Base-by-base conservation (phyloP, 495 filamentous ascomycete genomes). In the Aspergillus biplanus region DNA sequence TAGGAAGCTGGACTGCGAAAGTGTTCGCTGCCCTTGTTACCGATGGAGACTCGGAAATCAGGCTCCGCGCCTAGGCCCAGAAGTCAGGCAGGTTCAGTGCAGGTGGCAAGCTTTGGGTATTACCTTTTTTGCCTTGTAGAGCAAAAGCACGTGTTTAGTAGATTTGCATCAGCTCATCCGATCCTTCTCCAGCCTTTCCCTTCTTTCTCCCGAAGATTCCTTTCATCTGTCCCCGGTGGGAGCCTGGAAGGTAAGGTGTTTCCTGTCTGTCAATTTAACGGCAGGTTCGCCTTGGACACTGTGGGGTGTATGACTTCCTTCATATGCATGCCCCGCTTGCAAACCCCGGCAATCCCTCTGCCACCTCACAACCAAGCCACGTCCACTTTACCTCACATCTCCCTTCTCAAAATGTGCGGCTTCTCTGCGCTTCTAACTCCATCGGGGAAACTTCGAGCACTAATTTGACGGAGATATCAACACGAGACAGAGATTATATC, bases 31-130 rank as follows among this genome's bases (percentile, higher is more conserved):
- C 6, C 9, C 4, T 50, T 27, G 21, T 7, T 21, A 50, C 39
- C 4, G 39, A 50, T 27, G 47, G 47, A 21, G 47, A 50, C 47
- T 50, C 47, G 47, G 47, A 50, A 50, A 50, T 50, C 21, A 50
- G 21, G 21, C 21, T 27, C 21, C 21, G 21, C 2, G 21, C 21
- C 39, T 11, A 44, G 39, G 39, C 21, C 21, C 21, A 12, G 39
- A 11, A 44, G 39, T 15, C 4, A 15, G 8, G 39, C 5, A 44
- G 39, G 39, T 13, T 44, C 0, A 7, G 7, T 13, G 7, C 13
- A 39, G 37, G 37, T 39, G 4, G 37, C 13, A 39, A 39, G 13
- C 37, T 13, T 39, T 39, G 13, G 37, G 37, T 39, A 39, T 13
- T 13, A 13, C 7, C 37, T 39, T 39, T 39, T 39, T 39, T 39